Evolutionary conservation across 495 filamentous ascomycete genomes (phyloP).

Genomic region (Trichocladium antarcticum): DNA sequence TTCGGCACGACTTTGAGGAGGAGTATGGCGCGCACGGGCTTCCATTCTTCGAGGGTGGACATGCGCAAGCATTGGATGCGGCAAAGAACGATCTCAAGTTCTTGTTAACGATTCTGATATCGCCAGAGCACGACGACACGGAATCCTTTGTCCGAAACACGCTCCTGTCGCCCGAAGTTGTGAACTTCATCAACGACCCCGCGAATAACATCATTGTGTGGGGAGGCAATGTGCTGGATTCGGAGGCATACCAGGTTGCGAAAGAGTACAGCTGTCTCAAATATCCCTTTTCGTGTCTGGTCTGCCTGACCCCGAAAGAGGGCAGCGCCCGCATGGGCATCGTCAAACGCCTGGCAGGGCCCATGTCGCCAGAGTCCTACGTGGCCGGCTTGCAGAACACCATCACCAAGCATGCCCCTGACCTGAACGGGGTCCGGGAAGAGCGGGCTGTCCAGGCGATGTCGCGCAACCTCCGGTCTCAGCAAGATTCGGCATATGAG

Average conservation of each 20-base stretch:
- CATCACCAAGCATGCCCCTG: slow-evolving; percentile 55
- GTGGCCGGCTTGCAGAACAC: slow-evolving; percentile 58
- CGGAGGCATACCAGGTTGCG: slow-evolving; percentile 86
- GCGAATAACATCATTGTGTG: slow-evolving; percentile 72
- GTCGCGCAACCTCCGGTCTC: slow-evolving; percentile 60
- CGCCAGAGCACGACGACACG: slow-evolving; percentile 90
- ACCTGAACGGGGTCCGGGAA: slow-evolving; percentile 55
- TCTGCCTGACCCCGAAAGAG: slow-evolving; percentile 71
- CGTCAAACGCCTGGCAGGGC: slow-evolving; percentile 61
- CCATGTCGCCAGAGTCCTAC: slow-evolving; percentile 53
- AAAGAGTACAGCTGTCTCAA: slow-evolving; percentile 73
- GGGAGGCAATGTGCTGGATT: slow-evolving; percentile 83
- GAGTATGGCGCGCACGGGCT: slow-evolving; percentile 65
- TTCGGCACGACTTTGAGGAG: slow-evolving; percentile 87
- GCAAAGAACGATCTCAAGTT: slow-evolving; percentile 89
- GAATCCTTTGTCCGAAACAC: slow-evolving; percentile 72
- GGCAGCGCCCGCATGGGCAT: slow-evolving; percentile 80
- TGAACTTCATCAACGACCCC: slow-evolving; percentile 58
- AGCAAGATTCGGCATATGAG: slow-evolving; percentile 90
- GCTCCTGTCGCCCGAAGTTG: slow-evolving; percentile 61
- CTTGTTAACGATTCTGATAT: slow-evolving; percentile 70
- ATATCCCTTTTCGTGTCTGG: slow-evolving; percentile 76
- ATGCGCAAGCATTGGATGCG: slow-evolving; percentile 76
- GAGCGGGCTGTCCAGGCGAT: slow-evolving; percentile 66
- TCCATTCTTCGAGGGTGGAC: slow-evolving; percentile 71